Base-by-base conservation (phyloP, 2,329 filamentous ascomycete genomes). In the Paracamarosporium sp. region DNA sequence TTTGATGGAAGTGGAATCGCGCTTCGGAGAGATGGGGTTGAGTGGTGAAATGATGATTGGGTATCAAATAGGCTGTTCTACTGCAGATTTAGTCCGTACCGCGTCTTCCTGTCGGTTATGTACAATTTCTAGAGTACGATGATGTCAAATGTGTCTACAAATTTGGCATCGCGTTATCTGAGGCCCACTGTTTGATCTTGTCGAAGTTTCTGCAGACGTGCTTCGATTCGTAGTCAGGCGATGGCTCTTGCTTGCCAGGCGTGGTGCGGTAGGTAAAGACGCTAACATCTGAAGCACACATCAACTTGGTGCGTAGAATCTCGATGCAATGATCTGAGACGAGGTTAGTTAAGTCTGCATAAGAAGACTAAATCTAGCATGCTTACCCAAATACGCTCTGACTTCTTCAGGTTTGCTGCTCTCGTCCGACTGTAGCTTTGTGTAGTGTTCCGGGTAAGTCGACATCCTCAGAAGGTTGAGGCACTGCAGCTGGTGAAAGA, bases 401-500 rank as follows among this genome's bases (percentile, higher is more conserved):
- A 71, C 68, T 8, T 62, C 62, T 27, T 67, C 64, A 79, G 69
- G 33, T 47, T 66, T 63, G 35, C 73, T 67, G 30, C 63, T 69
- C 2, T 63, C 68, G 28, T 73, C 66, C 50, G 60, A 65, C 68
- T 59, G 62, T 27, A 74, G 52, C 47, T 66, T 68, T 27, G 65
- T 53, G 57, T 74, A 74, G 51, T 75, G 65, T 5, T 74, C 70
- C 7, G 66, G 70, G 48, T 76, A 74, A 12, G 70, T 74, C 15
- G 65, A 44, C 69, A 74, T 73, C 41, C 74, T 67, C 17, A 76
- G 57, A 6, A 75, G 47, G 22, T 76, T 76, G n/a, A 76, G 56
- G 58, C 74, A 76, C 56, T 74, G 72, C 20, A 76, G 64, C 53
- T 76, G 83, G 69, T 86, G 84, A 71, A 86, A 86, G 0, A 85